Evolutionary conservation across 495 filamentous ascomycete genomes (phyloP).

Genomic region (Penicillium herquei): DNA sequence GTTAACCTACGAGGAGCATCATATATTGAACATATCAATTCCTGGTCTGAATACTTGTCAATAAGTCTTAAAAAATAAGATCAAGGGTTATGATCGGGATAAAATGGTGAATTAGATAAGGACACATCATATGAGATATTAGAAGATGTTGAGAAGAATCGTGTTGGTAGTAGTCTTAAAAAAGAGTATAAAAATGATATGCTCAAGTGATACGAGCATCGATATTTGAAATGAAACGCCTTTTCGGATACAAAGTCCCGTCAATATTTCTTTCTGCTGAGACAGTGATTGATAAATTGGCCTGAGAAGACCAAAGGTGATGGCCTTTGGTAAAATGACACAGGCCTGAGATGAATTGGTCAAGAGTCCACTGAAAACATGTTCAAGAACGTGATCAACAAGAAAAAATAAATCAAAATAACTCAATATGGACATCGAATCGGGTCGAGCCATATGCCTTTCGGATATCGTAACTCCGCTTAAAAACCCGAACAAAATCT

Average conservation of each 20-base stretch:
- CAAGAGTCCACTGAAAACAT: neutral
- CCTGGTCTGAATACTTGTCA: slow-evolving; percentile 35
- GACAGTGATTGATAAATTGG: neutral
- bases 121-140: neutral
- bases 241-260: slow-evolving; percentile 10
- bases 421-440: slow-evolving; percentile 22
- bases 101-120: slow-evolving; percentile 1
- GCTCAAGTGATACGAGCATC: slow-evolving; percentile 13
- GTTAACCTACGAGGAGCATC: neutral
- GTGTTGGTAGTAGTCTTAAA: neutral
- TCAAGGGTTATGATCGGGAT: neutral
- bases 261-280: neutral
- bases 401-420: slow-evolving; percentile 9
- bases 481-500: slow-evolving; percentile 25
- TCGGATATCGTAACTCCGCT: slow-evolving; percentile 30
- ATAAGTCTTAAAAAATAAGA: neutral
- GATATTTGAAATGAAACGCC: slow-evolving; percentile 24
- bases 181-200: slow-evolving; percentile 11
- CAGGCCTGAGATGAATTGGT: neutral
- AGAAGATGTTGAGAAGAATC: slow-evolving; percentile 1
- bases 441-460: slow-evolving; percentile 21
- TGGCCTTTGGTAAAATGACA: neutral
- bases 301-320: too few relatives aligned
- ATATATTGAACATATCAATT: slow-evolving; percentile 27
- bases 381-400: neutral